These are phyloP conservation scores for Diplocarpon mali DNA, from an alignment of 2,329 filamentous ascomycete genomes.

Conservation along the genomic window DNA sequence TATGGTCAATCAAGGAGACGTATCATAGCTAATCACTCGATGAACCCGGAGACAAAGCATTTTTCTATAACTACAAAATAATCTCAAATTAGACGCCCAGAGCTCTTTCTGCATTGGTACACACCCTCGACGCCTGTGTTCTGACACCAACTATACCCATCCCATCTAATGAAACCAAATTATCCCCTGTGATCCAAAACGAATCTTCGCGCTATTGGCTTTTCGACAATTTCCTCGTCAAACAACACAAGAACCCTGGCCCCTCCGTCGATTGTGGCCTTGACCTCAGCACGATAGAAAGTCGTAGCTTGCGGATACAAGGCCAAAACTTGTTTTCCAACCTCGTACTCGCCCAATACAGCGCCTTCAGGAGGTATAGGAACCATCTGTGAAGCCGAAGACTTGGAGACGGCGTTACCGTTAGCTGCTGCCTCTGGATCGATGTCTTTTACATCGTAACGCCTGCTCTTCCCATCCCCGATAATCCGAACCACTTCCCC, in stretches of 20 bases:
- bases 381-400: conserved; percentile 65
- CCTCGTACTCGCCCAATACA: conserved; percentile 47
- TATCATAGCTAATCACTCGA: too few species aligned
- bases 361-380: conserved; percentile 55
- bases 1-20: too few species aligned
- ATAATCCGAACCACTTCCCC: conserved; percentile 66
- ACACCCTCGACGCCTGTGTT: not conserved
- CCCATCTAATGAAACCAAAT: not conserved
- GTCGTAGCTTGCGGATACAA: conserved; percentile 77
- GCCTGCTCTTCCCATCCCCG: conserved; percentile 65
- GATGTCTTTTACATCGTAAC: conserved; percentile 71
- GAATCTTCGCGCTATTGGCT: conserved; percentile 62
- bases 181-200: conserved; percentile 55
- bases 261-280: conserved; percentile 46
- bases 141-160: not conserved
- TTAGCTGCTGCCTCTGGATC: conserved; percentile 54
- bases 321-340: conserved; percentile 63
- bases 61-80: not conserved
- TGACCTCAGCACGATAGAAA: conserved; percentile 76
- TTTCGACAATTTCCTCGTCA: conserved; percentile 68
- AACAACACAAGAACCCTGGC: conserved; percentile 57
- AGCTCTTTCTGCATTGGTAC: not conserved
- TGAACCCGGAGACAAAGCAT: too few species aligned
- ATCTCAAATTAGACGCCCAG: too few species aligned
- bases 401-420: conserved; percentile 44